A percentile compares a stretch with the other conserved stretches of the same genome.
These are phyloP conservation scores for Protomyces gravidus DNA, from an alignment of 1,139 yeast genomes.

Conservation along the genomic window DNA sequence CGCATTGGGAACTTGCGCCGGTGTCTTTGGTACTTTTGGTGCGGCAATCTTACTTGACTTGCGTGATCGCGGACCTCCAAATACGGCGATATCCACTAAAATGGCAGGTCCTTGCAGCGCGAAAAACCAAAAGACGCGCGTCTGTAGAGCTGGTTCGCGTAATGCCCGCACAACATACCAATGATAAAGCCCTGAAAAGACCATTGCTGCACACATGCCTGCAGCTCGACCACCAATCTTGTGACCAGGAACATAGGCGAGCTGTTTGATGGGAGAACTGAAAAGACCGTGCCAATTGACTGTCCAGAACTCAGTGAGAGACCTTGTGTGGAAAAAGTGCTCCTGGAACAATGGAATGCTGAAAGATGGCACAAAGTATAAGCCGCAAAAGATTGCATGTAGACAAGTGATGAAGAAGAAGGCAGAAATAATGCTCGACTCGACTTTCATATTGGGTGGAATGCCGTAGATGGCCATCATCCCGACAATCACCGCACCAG, in stretches of 20 bases:
- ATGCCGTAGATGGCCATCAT: slow-evolving; percentile 12
- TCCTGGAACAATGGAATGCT: slow-evolving; percentile 17
- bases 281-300: slow-evolving; percentile 24
- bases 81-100: slow-evolving; percentile 10
- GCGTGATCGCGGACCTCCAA: slow-evolving; percentile 3
- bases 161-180: slow-evolving; percentile 23
- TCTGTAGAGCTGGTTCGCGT: not conserved
- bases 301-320: slow-evolving; percentile 23
- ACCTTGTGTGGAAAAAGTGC: slow-evolving; percentile 10
- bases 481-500: slow-evolving; percentile 6
- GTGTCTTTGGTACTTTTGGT: not conserved
- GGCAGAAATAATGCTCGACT: slow-evolving; percentile 15
- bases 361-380: slow-evolving; percentile 16
- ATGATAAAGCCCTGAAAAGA: slow-evolving; percentile 16
- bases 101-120: slow-evolving; percentile 22
- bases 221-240: slow-evolving; percentile 8
- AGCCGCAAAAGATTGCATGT: slow-evolving; percentile 24
- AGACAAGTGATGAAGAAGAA: slow-evolving; percentile 21
- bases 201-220: slow-evolving; percentile 20
- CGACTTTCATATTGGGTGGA: slow-evolving; percentile 19
- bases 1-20: not conserved
- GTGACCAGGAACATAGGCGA: slow-evolving; percentile 14
- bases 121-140: slow-evolving; percentile 21
- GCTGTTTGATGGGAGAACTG: slow-evolving; percentile 19
- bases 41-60: not conserved